Evolutionary conservation across 2,329 filamentous ascomycete species (phyloP).

Genomic region (Diaporthe sp.): DNA sequence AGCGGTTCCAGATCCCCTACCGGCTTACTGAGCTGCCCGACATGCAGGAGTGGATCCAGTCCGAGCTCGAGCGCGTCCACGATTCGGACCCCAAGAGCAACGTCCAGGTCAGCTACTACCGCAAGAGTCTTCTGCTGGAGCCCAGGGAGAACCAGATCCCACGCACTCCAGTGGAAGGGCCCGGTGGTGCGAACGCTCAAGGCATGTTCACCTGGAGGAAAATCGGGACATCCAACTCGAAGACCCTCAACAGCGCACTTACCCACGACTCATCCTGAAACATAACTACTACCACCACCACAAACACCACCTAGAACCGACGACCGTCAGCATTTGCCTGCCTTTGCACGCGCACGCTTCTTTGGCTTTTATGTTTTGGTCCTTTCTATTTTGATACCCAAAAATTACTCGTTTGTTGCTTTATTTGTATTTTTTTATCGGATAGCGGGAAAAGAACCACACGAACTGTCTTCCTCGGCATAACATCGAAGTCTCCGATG

Average conservation of each 20-base stretch:
- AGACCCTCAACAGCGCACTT: conserved; percentile 18
- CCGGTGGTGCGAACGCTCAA: conserved; percentile 41
- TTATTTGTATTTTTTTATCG: conserved; percentile 19
- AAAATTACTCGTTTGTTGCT: conserved; percentile 26
- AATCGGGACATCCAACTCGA: conserved; percentile 25
- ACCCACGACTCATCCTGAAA: conserved; percentile 8
- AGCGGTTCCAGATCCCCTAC: conserved; percentile 96
- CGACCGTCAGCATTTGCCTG: conserved; percentile 5
- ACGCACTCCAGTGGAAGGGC: conserved; percentile 47
- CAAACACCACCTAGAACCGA: not conserved
- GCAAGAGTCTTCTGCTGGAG: conserved; percentile 87
- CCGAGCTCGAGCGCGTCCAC: conserved; percentile 83
- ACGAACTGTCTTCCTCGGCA: conserved; percentile 9
- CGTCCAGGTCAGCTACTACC: conserved; percentile 77
- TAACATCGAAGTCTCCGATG: not conserved
- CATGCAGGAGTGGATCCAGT: conserved; percentile 92
- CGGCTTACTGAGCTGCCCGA: conserved; percentile 85
- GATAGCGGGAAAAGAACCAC: conserved; percentile 19
- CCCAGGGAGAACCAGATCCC: conserved; percentile 70
- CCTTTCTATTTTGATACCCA: conserved; percentile 39
- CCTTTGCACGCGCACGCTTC: conserved; percentile 2
- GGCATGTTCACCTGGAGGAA: conserved; percentile 40
- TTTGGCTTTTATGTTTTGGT: conserved; percentile 24
- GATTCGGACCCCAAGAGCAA: conserved; percentile 65
- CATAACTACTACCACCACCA: not conserved